A percentile compares a stretch with the other conserved stretches of the same genome.
Evolutionary conservation across 2,329 filamentous ascomycete species (phyloP).

Genomic region (Cercospora sp.): DNA sequence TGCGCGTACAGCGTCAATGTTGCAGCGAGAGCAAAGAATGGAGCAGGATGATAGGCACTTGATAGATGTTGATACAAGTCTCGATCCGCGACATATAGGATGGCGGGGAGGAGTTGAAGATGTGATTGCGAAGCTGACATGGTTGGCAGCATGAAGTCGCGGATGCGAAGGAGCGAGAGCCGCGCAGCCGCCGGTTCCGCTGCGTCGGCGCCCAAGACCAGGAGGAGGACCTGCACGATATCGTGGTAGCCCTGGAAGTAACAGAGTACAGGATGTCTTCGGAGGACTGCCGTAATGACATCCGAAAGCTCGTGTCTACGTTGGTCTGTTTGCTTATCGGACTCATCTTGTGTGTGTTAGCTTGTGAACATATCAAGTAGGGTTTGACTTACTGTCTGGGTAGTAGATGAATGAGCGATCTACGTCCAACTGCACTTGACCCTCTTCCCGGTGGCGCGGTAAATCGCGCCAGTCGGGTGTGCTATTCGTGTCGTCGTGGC

Average conservation of each 20-base stretch:
- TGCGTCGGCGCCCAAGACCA: slow-evolving; percentile 69
- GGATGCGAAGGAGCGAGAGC: slow-evolving; percentile 85
- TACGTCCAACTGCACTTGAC: slow-evolving; percentile 88
- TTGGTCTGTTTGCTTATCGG: slow-evolving; percentile 64
- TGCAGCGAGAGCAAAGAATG: slow-evolving; percentile 90
- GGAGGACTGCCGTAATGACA: slow-evolving; percentile 78
- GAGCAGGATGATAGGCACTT: slow-evolving; percentile 51
- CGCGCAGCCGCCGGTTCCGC: slow-evolving; percentile 68
- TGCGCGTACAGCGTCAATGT: slow-evolving; percentile 96
- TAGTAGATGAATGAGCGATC: slow-evolving; percentile 98
- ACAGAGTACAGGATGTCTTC: slow-evolving; percentile 77
- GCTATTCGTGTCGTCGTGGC: slow-evolving; percentile 27
- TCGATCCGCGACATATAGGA: slow-evolving; percentile 71
- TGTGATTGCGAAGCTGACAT: slow-evolving; percentile 79
- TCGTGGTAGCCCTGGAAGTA: slow-evolving; percentile 99
- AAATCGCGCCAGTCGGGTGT: slow-evolving; percentile 59
- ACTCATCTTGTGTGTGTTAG: slow-evolving; percentile 56
- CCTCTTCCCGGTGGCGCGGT: slow-evolving; percentile 78
- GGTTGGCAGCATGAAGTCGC: slow-evolving; percentile 95
- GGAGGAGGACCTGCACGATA: slow-evolving; percentile 90
- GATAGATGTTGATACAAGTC: slow-evolving; percentile 65
- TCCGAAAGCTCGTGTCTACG: slow-evolving; percentile 76
- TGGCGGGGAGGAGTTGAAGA: slow-evolving; percentile 80
- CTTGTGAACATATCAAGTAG: not conserved
- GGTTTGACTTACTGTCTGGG: slow-evolving; percentile 64